A percentile compares a stretch with the other conserved stretches of the same genome.
Evolutionary conservation across 441 rosid genomes (phyloP).

Genomic region (Bocquillonia castaneifolia): DNA sequence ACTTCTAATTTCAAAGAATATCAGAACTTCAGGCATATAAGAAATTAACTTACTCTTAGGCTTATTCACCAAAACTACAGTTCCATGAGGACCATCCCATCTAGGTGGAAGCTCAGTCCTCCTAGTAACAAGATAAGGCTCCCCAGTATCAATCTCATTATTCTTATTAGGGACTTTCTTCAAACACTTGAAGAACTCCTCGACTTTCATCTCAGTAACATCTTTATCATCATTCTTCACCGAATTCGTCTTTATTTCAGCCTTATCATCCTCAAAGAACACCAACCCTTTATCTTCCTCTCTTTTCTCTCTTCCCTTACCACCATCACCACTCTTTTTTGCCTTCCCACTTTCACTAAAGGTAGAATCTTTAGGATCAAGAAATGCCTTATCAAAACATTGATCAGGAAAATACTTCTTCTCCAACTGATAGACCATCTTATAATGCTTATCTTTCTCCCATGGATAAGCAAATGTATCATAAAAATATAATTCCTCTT

Average conservation of each 20-base stretch:
- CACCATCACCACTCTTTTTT: conserved; percentile 32
- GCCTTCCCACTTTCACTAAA: conserved; percentile 26
- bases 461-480: conserved; percentile 87
- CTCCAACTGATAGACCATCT: conserved; percentile 92
- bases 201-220: conserved; percentile 75
- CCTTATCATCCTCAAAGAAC: conserved; percentile 55
- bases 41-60: conserved; percentile 61
- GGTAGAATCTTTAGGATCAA: conserved; percentile 53
- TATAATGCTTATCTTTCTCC: conserved; percentile 95
- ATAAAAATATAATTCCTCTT: conserved; percentile 78
- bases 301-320: conserved; percentile 28
- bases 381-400: conserved; percentile 79
- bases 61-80: conserved; percentile 82
- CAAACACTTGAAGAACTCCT: conserved; percentile 79
- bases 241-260: conserved; percentile 14
- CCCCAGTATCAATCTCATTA: conserved; percentile 44
- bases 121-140: conserved; percentile 70
- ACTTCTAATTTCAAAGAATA: conserved; percentile 1
- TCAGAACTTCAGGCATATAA: conserved; percentile 4
- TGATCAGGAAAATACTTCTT: conserved; percentile 94
- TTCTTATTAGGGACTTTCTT: conserved; percentile 60
- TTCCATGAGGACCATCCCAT: conserved; percentile 86
- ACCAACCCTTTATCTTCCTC: conserved; percentile 43
- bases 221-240: conserved; percentile 29
- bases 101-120: conserved; percentile 76